Evolutionary conservation across 345 rosid species (phyloP).

Genomic region (Citrus trifoliata): DNA sequence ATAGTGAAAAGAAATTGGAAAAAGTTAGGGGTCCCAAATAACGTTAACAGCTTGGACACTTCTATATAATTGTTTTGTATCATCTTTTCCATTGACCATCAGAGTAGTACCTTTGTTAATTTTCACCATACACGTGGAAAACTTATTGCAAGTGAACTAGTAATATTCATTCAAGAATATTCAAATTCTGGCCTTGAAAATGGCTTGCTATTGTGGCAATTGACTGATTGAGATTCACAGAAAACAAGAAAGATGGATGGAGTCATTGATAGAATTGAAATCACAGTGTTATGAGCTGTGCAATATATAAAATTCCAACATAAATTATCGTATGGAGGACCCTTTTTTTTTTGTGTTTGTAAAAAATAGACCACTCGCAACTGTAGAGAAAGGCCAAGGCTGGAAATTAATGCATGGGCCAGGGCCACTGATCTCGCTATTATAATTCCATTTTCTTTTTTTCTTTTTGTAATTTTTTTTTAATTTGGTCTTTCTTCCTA

Average conservation of each 20-base stretch:
- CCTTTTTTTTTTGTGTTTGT: background rate
- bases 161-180: background rate
- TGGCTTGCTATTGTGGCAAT: background rate
- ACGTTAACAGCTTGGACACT: background rate
- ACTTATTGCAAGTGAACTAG: background rate
- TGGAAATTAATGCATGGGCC: conserved; percentile 1
- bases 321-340: background rate
- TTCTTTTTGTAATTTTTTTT: background rate
- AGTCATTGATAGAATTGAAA: background rate
- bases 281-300: background rate
- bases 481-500: background rate
- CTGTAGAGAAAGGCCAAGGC: background rate
- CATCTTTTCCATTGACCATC: background rate
- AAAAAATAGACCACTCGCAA: background rate
- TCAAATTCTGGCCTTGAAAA: conserved; percentile 4
- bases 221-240: background rate
- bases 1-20: background rate
- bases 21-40: background rate
- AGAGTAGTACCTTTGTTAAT: background rate
- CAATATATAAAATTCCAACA: background rate
- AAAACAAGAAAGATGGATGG: background rate
- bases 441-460: background rate
- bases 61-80: background rate
- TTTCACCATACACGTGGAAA: background rate
- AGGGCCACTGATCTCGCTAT: background rate